Evolutionary conservation across 1,139 yeast species (phyloP), one percentile per base, ranked within the genome.

Genomic region (Pichia sp.): DNA sequence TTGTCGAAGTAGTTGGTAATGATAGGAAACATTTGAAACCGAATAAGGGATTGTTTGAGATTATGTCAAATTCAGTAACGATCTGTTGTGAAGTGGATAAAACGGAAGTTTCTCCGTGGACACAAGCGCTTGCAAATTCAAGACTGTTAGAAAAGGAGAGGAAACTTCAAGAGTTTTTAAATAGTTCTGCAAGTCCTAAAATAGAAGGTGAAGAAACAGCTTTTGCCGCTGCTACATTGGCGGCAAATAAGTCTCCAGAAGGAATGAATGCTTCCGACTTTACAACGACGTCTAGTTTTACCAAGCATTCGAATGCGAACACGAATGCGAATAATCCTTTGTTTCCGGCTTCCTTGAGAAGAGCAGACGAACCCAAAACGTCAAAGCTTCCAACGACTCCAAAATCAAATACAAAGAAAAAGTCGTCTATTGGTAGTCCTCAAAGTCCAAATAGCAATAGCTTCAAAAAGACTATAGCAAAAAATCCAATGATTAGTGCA

Each of bases 51-150:
- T 54, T 73, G 6, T 79, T 79, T 66, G 81, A 79, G 0, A 70
- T 80, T 34, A 69, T 69, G 47, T 75, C 82, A 0, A 58, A 59
- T 35, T 62, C 59, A 5, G 65, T 73, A 3, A 68, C 82, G 0
- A 69, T 75, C 50, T 68, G 72, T 3, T 75, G 77, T 61, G 84
- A 79, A 55, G 81, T 73, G n/a, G 79, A 76, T 40, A 75, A 71
- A 49, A 64, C 58, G 39, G 82, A 77, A 38, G 68, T 79, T 0
- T 64, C 68, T 33, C 59, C 64, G 23, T 80, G 85, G 85, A 78
- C 85, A 0, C 75, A 71, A 42, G 59, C 73, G 0, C 63, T 80
- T 39, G 76, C 77, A 4, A 72, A 66, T 49, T 60, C 81, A 0
- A 73, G 79, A 53, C 52, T 64, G 5, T 65, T 67, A 48, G 76